A percentile compares a stretch with the other conserved stretches of the same genome.
Evolutionary conservation across 306 rosid genomes (phyloP).

Genomic region (Lathyrus tuberosus): DNA sequence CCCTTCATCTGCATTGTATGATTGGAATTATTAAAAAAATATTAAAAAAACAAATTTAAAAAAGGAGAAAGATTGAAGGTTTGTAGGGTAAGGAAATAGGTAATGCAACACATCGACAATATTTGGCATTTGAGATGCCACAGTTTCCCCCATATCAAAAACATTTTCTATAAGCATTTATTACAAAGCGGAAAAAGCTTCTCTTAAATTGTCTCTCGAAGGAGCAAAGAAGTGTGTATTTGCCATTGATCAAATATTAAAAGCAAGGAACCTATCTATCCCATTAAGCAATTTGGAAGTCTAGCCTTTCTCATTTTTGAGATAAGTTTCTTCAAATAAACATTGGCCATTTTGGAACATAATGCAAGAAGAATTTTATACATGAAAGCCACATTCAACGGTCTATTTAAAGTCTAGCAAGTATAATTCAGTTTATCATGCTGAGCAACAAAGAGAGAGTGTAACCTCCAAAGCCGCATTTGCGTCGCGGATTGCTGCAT

Average conservation of each 20-base stretch:
- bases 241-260: background rate
- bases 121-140: slow-evolving; percentile 16
- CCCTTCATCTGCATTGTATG: background rate
- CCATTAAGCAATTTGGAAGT: background rate
- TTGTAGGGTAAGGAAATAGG: slow-evolving; percentile 2
- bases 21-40: background rate
- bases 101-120: background rate
- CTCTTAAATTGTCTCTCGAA: background rate
- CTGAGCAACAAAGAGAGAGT: background rate
- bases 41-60: background rate
- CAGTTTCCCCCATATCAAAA: background rate
- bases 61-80: background rate
- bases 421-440: slow-evolving; percentile 15
- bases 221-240: background rate
- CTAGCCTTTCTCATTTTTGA: background rate
- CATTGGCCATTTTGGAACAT: background rate
- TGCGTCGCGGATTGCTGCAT: slow-evolving; percentile 88
- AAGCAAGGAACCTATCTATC: slow-evolving; percentile 2
- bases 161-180: background rate
- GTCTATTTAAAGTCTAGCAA: slow-evolving; percentile 19
- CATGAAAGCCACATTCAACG: background rate
- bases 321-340: background rate
- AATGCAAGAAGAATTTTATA: slow-evolving; percentile 15
- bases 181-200: background rate
- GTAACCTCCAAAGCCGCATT: slow-evolving; percentile 86